Conservation (phyloP, 148 eudicot species). For the Hydrangea macrophylla region DNA sequence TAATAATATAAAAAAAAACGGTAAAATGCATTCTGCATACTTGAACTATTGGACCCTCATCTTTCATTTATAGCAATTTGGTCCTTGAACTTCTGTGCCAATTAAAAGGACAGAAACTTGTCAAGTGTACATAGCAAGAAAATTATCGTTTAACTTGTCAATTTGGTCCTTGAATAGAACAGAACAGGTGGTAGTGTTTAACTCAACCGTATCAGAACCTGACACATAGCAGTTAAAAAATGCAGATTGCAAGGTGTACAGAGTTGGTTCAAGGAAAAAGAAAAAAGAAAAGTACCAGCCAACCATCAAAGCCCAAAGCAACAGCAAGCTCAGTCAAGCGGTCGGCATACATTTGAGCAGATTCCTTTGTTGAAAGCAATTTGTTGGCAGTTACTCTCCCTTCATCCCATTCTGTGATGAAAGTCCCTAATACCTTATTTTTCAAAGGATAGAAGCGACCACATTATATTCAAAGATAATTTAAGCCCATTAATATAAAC, state of each 20-base stretch:
- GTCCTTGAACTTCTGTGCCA: no score
- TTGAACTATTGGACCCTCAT: no score
- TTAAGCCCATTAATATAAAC: background rate
- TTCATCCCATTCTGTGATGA: slow-evolving; percentile 88
- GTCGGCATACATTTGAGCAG: slow-evolving; percentile 80
- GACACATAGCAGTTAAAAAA: background rate
- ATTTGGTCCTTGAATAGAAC: background rate
- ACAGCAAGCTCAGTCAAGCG: slow-evolving; percentile 78
- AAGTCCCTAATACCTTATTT: slow-evolving; percentile 84
- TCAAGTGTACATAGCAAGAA: no score
- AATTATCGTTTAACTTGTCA: no score
- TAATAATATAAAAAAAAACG: no score
- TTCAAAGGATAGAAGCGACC: background rate
- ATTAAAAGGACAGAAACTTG: no score
- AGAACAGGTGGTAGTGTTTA: background rate
- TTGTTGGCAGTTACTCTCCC: slow-evolving; percentile 50
- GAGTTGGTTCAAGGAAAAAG: slow-evolving; percentile 16
- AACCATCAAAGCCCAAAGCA: slow-evolving; percentile 91
- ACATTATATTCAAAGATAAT: slow-evolving; percentile 13
- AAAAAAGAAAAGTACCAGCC: slow-evolving; percentile 67
- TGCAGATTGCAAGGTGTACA: background rate
- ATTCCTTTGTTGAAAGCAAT: slow-evolving; percentile 56
- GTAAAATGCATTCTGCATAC: no score
- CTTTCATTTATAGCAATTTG: no score
- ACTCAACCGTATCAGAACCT: background rate